These are phyloP conservation scores for Mortierella claussenii DNA, from an alignment of 192 early-diverging fungal genomes.

Conservation along the genomic window DNA sequence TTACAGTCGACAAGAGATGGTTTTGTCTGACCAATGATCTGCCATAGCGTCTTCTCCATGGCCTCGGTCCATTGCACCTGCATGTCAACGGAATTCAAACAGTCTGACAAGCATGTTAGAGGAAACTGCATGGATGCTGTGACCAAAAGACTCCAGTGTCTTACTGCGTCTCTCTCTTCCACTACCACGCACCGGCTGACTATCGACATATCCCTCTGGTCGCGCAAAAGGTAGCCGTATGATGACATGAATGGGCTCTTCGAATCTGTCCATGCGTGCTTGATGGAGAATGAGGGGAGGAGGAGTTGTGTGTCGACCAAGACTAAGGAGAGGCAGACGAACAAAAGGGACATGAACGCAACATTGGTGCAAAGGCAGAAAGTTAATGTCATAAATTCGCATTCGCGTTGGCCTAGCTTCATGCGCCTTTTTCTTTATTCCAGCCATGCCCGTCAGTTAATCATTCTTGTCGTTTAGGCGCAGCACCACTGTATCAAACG, in stretches of 20 bases:
- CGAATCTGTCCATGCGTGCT: conserved; percentile 42
- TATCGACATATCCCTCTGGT: conserved; percentile 62
- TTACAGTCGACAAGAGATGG: conserved; percentile 62
- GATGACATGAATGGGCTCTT: conserved; percentile 63
- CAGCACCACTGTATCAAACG: no score
- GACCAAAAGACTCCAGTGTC: no score
- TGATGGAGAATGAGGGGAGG: neutral
- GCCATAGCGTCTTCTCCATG: conserved; percentile 68
- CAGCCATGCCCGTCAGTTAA: no score
- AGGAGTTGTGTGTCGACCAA: neutral
- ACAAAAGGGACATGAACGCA: neutral
- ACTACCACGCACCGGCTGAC: no score
- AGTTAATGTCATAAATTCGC: no score
- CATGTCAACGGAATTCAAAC: neutral
- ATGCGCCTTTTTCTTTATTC: neutral
- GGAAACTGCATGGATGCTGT: no score
- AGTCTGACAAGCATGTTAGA: no score
- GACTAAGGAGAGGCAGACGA: neutral
- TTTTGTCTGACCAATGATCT: conserved; percentile 63
- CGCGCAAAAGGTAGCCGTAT: conserved; percentile 61
- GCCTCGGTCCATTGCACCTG: conserved; percentile 67
- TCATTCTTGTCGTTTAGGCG: no score
- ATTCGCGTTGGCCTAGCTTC: neutral
- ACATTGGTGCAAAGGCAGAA: no score
- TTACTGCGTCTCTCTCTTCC: no score